Conservation (phyloP, 805 yeast genomes). For the Ascoidea rubescens region DNA sequence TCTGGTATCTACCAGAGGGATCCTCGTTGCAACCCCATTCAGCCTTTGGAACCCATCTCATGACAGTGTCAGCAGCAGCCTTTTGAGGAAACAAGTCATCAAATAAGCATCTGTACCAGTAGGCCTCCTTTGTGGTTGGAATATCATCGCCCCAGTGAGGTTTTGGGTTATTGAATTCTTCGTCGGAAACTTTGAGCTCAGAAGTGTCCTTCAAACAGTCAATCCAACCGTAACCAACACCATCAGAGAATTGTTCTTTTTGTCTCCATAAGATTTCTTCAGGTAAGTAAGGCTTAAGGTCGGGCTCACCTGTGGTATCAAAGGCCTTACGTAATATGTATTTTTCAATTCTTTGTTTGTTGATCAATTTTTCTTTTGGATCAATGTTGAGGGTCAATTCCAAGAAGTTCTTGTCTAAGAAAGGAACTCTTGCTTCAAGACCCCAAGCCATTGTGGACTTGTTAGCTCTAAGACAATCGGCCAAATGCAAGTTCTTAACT, state of each 20-base stretch:
- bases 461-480: slow-evolving; percentile 98
- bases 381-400: slow-evolving; percentile 88
- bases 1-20: slow-evolving; percentile 95
- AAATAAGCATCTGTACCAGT: slow-evolving; percentile 95
- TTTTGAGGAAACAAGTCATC: slow-evolving; percentile 83
- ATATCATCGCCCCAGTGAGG: slow-evolving; percentile 93
- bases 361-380: slow-evolving; percentile 84
- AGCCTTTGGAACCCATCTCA: slow-evolving; percentile 99
- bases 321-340: slow-evolving; percentile 95
- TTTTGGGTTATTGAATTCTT: slow-evolving; percentile 80
- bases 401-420: slow-evolving; percentile 88
- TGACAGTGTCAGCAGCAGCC: slow-evolving; percentile 92
- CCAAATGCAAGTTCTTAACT: slow-evolving; percentile 91
- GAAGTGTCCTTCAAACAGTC: slow-evolving; percentile 96
- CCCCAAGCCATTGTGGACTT: slow-evolving; percentile 99
- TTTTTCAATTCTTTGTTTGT: slow-evolving; percentile 78
- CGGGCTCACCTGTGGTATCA: slow-evolving; percentile 78
- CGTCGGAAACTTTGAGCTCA: slow-evolving; percentile 74
- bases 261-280: slow-evolving; percentile 98
- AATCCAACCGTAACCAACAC: slow-evolving; percentile 99
- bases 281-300: slow-evolving; percentile 77
- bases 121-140: slow-evolving; percentile 97
- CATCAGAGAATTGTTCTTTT: slow-evolving; percentile 98
- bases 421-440: slow-evolving; percentile 98
- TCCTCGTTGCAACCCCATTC: slow-evolving; percentile 99